Evolutionary conservation across 495 filamentous ascomycete species (phyloP).

Genomic region (Annulohypoxylon moriforme): DNA sequence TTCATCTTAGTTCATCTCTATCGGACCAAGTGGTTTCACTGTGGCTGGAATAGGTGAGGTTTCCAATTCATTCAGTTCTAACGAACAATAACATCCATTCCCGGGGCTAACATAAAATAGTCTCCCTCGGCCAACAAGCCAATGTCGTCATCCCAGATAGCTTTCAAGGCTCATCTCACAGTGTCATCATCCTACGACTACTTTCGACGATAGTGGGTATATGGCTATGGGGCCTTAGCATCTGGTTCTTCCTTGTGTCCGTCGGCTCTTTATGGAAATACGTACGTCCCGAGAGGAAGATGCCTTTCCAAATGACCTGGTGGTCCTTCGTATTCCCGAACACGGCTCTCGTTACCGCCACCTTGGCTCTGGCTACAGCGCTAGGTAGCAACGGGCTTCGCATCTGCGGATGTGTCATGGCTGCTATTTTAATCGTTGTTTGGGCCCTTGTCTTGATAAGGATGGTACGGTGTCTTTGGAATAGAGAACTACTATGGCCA

Average conservation of each 20-base stretch:
- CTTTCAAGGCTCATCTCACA: conserved; percentile 52
- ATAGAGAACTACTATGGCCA: conserved; percentile 76
- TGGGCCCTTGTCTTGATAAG: conserved; percentile 75
- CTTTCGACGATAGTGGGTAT: conserved; percentile 64
- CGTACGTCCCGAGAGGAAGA: conserved; percentile 64
- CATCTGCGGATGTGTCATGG: conserved; percentile 75
- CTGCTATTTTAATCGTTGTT: conserved; percentile 69
- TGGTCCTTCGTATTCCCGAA: conserved; percentile 91
- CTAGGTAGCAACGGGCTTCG: conserved; percentile 70
- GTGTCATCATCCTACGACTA: conserved; percentile 54
- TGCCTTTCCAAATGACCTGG: conserved; percentile 89
- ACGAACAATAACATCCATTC: background rate
- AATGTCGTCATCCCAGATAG: conserved; percentile 53
- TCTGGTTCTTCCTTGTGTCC: conserved; percentile 88
- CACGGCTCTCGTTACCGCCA: conserved; percentile 78
- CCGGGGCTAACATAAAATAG: conserved; percentile 32
- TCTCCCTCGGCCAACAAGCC: conserved; percentile 56
- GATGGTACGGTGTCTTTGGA: conserved; percentile 76
- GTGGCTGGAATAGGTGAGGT: conserved; percentile 68
- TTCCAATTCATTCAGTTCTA: background rate
- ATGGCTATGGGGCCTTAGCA: conserved; percentile 86
- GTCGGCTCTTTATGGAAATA: conserved; percentile 82
- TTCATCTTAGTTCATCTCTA: conserved; percentile 70
- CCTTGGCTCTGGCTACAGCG: conserved; percentile 74
- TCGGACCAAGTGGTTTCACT: conserved; percentile 84